phyloP scores from a whole-genome alignment of 129 eudicot species.

The Flaveria trinervia region DNA sequence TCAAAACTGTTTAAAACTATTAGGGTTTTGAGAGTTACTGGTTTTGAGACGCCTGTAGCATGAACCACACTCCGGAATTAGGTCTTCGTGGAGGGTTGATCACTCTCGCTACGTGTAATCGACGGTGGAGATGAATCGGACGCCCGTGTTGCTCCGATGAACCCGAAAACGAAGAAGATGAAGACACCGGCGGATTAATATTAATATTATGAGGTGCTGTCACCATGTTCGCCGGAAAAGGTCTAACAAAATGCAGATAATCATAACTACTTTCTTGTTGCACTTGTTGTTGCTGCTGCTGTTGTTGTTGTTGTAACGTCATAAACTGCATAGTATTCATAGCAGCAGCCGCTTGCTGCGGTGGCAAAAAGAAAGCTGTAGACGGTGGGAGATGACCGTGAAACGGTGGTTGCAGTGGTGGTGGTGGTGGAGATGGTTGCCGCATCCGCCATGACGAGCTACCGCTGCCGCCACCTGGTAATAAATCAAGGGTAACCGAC shows the following conservation, averaged over 20 bases:
- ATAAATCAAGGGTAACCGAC: constrained; percentile 38
- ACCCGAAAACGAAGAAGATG: constrained; percentile 39
- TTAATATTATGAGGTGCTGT: constrained; percentile 5
- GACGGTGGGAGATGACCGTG: constrained; percentile 25
- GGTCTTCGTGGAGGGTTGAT: constrained; percentile 75
- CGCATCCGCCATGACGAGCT: background rate
- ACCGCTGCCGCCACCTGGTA: constrained; percentile 15
- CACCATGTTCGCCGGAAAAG: constrained; percentile 31
- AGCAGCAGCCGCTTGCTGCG: constrained; percentile 16
- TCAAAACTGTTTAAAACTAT: no score
- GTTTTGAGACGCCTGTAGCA: constrained; percentile 68
- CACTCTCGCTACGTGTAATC: constrained; percentile 42
- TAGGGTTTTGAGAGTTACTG: constrained; percentile 55
- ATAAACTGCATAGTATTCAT: constrained; percentile 19
- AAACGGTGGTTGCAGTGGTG: background rate
- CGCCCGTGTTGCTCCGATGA: constrained; percentile 23
- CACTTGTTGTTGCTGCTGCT: constrained; percentile 15
- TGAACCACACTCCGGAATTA: constrained; percentile 74
- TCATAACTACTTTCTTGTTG: constrained; percentile 36
- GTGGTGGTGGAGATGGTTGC: background rate
- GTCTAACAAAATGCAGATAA: constrained; percentile 43
- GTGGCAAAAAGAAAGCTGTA: constrained; percentile 36
- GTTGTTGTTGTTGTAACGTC: constrained; percentile 16
- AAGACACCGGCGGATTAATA: constrained; percentile 24
- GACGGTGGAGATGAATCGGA: constrained; percentile 34